These are phyloP conservation scores for Carex pumila DNA, from an alignment of 176 grass and related monocot species.

Conservation along the genomic window DNA sequence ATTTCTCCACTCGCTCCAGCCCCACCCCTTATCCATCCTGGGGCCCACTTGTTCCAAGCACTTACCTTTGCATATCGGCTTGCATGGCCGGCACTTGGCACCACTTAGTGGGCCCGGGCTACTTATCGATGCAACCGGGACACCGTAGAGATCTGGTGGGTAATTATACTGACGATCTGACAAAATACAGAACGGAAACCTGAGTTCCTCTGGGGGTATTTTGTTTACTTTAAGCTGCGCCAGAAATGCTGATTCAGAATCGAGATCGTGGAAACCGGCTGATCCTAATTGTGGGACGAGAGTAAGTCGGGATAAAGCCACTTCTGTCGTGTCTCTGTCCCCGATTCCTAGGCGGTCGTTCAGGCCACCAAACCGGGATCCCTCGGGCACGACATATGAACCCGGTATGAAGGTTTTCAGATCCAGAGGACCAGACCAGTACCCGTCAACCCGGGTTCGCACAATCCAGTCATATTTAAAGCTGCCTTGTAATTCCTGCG, in stretches of 20 bases:
- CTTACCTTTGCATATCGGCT: constrained; percentile 17
- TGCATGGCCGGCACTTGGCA: constrained; percentile 73
- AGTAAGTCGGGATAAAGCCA: constrained; percentile 50
- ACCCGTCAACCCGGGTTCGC: constrained; percentile 74
- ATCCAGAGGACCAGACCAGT: constrained; percentile 41
- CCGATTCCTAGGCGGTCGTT: constrained; percentile 72
- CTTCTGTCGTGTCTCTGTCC: constrained; percentile 12
- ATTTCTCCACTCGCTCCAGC: constrained; percentile 56
- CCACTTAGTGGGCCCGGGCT: constrained; percentile 67
- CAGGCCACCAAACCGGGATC: constrained; percentile 62
- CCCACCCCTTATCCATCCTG: constrained; percentile 21
- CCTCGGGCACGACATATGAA: constrained; percentile 51
- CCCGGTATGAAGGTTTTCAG: background rate
- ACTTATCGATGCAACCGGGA: constrained; percentile 55
- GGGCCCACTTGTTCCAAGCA: background rate
- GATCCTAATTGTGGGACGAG: constrained; percentile 33
- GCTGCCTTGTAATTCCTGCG: constrained; percentile 38
- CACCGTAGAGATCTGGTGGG: constrained; percentile 37
- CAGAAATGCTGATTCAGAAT: constrained; percentile 61
- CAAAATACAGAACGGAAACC: constrained; percentile 60
- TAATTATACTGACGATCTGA: constrained; percentile 54
- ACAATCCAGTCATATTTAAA: constrained; percentile 61
- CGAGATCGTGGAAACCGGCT: constrained; percentile 37
- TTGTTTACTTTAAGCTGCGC: constrained; percentile 39
- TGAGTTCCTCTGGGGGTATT: background rate